Percentiles rank a stretch among this genome's conserved stretches.
phyloP scores from a whole-genome alignment of 225 moss, liverwort and hornwort genomes.

The Pleurozium schreberi region DNA sequence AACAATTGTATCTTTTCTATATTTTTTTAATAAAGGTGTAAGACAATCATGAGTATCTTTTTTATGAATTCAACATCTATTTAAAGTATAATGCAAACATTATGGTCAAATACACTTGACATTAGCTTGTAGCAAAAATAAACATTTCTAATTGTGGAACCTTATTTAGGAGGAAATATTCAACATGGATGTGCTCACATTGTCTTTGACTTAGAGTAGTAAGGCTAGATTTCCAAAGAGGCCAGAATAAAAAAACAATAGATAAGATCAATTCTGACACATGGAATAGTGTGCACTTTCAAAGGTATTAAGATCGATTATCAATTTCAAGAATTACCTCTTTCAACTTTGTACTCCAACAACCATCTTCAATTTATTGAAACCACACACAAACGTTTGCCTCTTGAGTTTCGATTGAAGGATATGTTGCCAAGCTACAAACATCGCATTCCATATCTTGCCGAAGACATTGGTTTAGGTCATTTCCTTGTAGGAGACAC shows the following conservation, averaged over 20 bases:
- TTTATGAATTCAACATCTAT: not conserved
- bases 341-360: no score
- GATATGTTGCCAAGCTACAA: no score
- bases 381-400: no score
- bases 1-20: not conserved
- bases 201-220: not conserved
- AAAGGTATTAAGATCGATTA: no score
- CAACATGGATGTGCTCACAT: not conserved
- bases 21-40: not conserved
- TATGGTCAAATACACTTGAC: no score
- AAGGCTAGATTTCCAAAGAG: fast-evolving
- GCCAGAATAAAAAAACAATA: fast-evolving
- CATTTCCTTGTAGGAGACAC: no score
- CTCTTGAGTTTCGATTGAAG: no score
- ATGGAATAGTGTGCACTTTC: not conserved
- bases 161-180: fast-evolving
- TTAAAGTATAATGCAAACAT: not conserved
- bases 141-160: not conserved
- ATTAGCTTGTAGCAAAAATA: not conserved
- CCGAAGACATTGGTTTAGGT: no score
- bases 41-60: not conserved
- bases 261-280: fast-evolving
- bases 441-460: no score
- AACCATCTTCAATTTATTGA: no score
- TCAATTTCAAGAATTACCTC: no score